Evolutionary conservation across 2,329 filamentous ascomycete genomes (phyloP).

Genomic region (Aspergillus tamarii): DNA sequence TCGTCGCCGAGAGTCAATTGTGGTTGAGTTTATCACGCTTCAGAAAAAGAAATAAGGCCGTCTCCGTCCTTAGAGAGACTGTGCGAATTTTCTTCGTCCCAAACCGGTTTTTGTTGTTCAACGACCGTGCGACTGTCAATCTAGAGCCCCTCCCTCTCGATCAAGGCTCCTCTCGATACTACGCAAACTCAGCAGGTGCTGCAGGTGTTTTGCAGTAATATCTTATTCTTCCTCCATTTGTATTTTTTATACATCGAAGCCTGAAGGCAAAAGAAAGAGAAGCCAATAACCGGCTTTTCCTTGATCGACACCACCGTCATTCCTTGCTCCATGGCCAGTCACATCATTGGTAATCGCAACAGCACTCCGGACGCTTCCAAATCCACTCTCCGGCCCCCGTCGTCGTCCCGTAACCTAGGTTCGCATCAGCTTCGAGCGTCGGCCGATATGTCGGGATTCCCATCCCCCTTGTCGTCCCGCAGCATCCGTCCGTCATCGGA

Average conservation of each 20-base stretch:
- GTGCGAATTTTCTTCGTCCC: conserved; percentile 17
- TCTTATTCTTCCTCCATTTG: conserved; percentile 37
- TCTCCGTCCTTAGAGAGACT: conserved; percentile 27
- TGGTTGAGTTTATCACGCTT: conserved; percentile 31
- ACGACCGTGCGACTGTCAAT: conserved; percentile 14
- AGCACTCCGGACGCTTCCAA: conserved; percentile 92
- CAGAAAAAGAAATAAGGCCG: conserved; percentile 13
- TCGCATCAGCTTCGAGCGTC: conserved; percentile 90
- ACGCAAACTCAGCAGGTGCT: conserved; percentile 72
- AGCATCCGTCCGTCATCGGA: conserved; percentile 91
- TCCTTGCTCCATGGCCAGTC: conserved; percentile 58
- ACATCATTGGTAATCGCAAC: conserved; percentile 82
- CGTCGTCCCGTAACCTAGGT: conserved; percentile 76
- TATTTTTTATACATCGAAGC: conserved; percentile 37
- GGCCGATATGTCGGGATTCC: conserved; percentile 90
- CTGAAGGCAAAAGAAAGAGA: conserved; percentile 18
- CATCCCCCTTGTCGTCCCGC: conserved; percentile 70
- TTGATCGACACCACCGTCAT: conserved; percentile 15
- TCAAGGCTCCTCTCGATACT: conserved; percentile 19
- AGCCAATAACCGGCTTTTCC: conserved; percentile 11
- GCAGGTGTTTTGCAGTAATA: conserved; percentile 65
- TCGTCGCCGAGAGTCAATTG: conserved; percentile 33
- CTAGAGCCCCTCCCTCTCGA: conserved; percentile 12
- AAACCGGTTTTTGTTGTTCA: neutral
- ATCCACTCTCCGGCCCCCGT: conserved; percentile 79